A percentile compares a stretch with the other conserved stretches of the same genome.
Conservation (phyloP, 306 rosid genomes). For the Aeschynomene evenia region DNA sequence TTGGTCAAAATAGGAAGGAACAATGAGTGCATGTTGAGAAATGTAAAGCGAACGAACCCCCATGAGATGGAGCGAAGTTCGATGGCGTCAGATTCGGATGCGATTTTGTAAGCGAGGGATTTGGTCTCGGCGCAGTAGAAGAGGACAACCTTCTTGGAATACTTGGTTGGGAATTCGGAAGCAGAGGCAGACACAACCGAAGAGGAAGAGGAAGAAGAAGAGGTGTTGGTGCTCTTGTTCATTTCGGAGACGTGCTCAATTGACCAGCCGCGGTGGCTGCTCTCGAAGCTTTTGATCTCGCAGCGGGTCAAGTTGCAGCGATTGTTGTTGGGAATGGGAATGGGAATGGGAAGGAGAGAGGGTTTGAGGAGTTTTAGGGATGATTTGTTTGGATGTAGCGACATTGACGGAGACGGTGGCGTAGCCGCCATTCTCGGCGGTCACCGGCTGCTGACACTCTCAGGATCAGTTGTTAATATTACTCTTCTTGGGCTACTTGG, state of each 20-base stretch:
- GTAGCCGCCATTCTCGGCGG: constrained; percentile 73
- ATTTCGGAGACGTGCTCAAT: constrained; percentile 40
- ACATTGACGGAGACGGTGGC: constrained; percentile 41
- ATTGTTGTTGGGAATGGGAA: neutral
- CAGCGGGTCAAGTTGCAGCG: constrained; percentile 32
- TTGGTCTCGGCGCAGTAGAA: constrained; percentile 84
- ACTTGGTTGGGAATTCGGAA: constrained; percentile 39
- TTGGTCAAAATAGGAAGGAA: constrained; percentile 6
- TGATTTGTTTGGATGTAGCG: constrained; percentile 27
- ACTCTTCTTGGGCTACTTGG: no score
- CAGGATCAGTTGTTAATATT: neutral
- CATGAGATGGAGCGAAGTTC: constrained; percentile 74
- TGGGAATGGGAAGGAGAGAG: constrained; percentile 4
- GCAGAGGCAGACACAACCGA: constrained; percentile 32
- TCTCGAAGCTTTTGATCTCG: constrained; percentile 64
- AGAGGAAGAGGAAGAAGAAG: constrained; percentile 46
- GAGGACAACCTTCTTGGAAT: constrained; percentile 67
- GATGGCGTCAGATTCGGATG: constrained; percentile 65
- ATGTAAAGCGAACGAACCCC: constrained; percentile 49
- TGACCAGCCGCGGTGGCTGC: constrained; percentile 36
- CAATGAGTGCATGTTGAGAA: neutral
- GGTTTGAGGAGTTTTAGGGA: constrained; percentile 17
- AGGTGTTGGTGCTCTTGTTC: constrained; percentile 43
- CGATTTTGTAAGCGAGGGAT: constrained; percentile 69
- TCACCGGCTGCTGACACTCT: neutral